A percentile compares a stretch with the other conserved stretches of the same genome.
Evolutionary conservation across 805 yeast species (phyloP).

Genomic region (Cyberlindnera galapagoensis): DNA sequence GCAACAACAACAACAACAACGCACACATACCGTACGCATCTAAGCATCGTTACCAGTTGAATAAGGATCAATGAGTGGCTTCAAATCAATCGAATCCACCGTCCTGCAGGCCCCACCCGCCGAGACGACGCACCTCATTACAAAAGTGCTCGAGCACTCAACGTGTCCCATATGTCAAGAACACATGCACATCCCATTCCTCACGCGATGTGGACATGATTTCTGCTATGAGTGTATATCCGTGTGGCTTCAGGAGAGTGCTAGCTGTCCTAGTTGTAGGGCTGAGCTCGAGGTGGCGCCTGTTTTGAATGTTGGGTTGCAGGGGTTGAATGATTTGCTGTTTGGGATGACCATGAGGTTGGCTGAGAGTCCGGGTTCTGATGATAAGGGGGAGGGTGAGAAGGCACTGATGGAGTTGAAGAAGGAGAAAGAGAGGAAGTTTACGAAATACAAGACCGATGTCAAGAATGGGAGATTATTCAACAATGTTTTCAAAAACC

Average conservation of each 20-base stretch:
- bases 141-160: conserved; percentile 24
- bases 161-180: conserved; percentile 66
- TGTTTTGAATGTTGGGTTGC: conserved; percentile 43
- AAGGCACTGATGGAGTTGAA: conserved; percentile 4
- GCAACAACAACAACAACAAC: too few species aligned
- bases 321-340: conserved; percentile 37
- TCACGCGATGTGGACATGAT: conserved; percentile 65
- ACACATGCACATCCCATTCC: conserved; percentile 57
- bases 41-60: too few species aligned
- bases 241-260: conserved; percentile 52
- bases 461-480: conserved; percentile 33
- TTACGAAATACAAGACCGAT: conserved; percentile 35
- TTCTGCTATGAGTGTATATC: conserved; percentile 64
- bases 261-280: conserved; percentile 69
- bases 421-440: conserved; percentile 18
- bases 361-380: conserved; percentile 19
- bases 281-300: conserved; percentile 42
- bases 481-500: conserved; percentile 41
- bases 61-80: too few species aligned
- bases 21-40: too few species aligned
- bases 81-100: too few species aligned
- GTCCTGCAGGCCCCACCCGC: too few species aligned
- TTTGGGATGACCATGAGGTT: conserved; percentile 26
- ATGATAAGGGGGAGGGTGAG: conserved; percentile 7
- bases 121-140: conserved; percentile 9